These are phyloP conservation scores for Gamarada debralockiae DNA, from an alignment of 495 filamentous ascomycete species.

Conservation along the genomic window DNA sequence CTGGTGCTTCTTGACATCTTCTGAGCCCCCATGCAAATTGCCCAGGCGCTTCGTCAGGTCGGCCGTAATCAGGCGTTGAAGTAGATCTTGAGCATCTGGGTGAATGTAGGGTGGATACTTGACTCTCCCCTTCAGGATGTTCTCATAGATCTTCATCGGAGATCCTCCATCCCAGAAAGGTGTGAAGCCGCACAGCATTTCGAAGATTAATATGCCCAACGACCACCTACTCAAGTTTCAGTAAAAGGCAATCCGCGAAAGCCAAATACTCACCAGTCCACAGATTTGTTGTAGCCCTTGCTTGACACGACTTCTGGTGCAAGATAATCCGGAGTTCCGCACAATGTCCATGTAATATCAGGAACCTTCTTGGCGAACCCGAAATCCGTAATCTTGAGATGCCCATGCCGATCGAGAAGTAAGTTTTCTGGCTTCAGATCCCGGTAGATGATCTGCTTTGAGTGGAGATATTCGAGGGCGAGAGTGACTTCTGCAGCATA, in stretches of 20 bases:
- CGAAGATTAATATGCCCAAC: constrained; percentile 94
- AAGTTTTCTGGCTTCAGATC: constrained; percentile 97
- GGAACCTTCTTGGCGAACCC: constrained; percentile 98
- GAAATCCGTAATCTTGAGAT: constrained; percentile 98
- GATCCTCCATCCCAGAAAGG: constrained; percentile 98
- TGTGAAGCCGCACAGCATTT: constrained; percentile 98
- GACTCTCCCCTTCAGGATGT: constrained; percentile 87
- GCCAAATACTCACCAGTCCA: constrained; percentile 75
- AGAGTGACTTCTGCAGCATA: constrained; percentile 97
- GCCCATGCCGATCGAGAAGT: constrained; percentile 90
- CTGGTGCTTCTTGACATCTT: constrained; percentile 89
- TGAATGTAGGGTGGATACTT: constrained; percentile 97
- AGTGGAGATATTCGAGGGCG: constrained; percentile 94
- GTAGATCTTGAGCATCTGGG: constrained; percentile 86
- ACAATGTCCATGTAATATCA: constrained; percentile 98
- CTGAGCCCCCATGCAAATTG: constrained; percentile 86
- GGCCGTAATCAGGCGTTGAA: constrained; percentile 87
- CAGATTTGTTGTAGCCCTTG: constrained; percentile 98
- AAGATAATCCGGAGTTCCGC: constrained; percentile 97
- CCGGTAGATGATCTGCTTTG: constrained; percentile 92
- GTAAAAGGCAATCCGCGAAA: background rate
- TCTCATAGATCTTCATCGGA: constrained; percentile 99
- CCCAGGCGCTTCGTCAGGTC: constrained; percentile 94
- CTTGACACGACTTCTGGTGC: constrained; percentile 95
- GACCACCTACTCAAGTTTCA: constrained; percentile 72